A percentile compares a stretch with the other conserved stretches of the same genome.
phyloP scores from a whole-genome alignment of 768 basidiomycete species.

The Guyanaporus albipodus region DNA sequence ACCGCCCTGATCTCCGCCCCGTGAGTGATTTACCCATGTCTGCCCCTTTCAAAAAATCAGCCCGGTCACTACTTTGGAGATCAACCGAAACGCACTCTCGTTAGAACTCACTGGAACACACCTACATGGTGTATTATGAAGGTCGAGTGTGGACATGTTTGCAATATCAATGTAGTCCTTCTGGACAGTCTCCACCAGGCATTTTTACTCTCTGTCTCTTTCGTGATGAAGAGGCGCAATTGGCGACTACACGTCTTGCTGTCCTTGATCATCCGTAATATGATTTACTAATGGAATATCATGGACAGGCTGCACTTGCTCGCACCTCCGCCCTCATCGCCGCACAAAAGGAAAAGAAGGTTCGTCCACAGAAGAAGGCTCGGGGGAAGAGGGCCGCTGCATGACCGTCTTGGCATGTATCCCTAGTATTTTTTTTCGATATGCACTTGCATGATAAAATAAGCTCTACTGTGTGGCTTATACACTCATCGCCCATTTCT shows the following conservation, averaged over 20 bases:
- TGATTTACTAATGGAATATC: constrained; percentile 26
- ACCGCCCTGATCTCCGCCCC: constrained; percentile 72
- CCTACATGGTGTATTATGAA: constrained; percentile 65
- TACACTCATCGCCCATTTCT: background rate
- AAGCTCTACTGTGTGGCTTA: constrained; percentile 11
- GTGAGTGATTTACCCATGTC: constrained; percentile 45
- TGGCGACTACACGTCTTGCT: constrained; percentile 23
- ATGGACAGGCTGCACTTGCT: constrained; percentile 62
- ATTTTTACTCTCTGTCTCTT: constrained; percentile 28
- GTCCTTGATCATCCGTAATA: constrained; percentile 42
- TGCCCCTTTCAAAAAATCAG: background rate
- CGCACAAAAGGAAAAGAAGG: constrained; percentile 69
- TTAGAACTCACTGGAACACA: constrained; percentile 87
- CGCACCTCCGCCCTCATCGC: constrained; percentile 70
- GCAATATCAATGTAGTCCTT: constrained; percentile 53
- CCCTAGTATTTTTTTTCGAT: constrained; percentile 16
- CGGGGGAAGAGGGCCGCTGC: constrained; percentile 59
- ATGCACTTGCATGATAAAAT: constrained; percentile 23
- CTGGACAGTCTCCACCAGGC: constrained; percentile 20
- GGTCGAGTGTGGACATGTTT: constrained; percentile 92
- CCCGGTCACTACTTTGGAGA: background rate
- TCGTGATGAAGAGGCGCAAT: constrained; percentile 30
- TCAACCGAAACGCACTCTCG: constrained; percentile 61
- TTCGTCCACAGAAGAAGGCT: constrained; percentile 60
- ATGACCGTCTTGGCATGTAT: constrained; percentile 26